phyloP scores from a whole-genome alignment of 2,329 filamentous ascomycete genomes.

The Cladorrhinum sp. region DNA sequence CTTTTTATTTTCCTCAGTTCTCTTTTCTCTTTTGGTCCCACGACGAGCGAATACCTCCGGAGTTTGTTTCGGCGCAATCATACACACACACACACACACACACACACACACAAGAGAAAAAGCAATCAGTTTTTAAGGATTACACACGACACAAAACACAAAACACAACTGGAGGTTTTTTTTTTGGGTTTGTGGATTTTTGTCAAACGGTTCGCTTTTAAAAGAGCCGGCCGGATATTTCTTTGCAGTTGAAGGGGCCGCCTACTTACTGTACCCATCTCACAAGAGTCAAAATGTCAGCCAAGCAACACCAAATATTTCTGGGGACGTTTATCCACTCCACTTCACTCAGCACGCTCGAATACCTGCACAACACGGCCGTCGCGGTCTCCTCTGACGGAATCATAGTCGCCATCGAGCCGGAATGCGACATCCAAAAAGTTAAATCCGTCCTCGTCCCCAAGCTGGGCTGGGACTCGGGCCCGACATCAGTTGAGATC shows the following conservation, averaged over 20 bases:
- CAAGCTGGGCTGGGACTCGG: slow-evolving; percentile 44
- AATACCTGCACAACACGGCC: slow-evolving; percentile 49
- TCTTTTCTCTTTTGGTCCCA: neutral
- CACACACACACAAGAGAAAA: no score
- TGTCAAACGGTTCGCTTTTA: no score
- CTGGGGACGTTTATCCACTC: slow-evolving; percentile 56
- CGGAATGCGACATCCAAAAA: slow-evolving; percentile 32
- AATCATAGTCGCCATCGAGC: slow-evolving; percentile 49
- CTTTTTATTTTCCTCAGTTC: neutral
- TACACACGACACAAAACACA: no score
- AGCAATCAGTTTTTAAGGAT: no score
- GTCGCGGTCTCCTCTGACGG: slow-evolving; percentile 50
- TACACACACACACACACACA: no score
- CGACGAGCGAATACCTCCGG: no score
- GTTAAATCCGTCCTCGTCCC: slow-evolving; percentile 36
- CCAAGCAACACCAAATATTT: slow-evolving; percentile 46
- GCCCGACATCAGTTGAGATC: slow-evolving; percentile 2
- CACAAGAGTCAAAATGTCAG: neutral
- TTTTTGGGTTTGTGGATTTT: no score
- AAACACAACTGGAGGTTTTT: no score
- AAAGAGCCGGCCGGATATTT: no score
- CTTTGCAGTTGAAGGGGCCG: no score
- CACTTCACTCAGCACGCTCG: slow-evolving; percentile 45
- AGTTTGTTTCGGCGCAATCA: no score
- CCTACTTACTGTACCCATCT: no score